Base-by-base conservation (phyloP, 2,329 filamentous ascomycete genomes). In the Celoporthe dispersa region DNA sequence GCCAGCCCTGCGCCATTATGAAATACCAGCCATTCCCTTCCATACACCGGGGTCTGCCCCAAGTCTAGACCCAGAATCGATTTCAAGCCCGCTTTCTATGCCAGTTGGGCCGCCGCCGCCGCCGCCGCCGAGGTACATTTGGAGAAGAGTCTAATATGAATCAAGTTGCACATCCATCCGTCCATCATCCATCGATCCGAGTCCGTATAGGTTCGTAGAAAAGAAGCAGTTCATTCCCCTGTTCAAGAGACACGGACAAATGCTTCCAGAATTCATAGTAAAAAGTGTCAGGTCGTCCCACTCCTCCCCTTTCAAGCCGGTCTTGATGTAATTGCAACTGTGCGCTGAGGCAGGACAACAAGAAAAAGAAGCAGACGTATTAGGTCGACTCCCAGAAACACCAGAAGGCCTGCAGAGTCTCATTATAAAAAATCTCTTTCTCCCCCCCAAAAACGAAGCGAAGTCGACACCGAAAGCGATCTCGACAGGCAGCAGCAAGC, bases 361-460 rank as follows among this genome's bases (percentile, higher is more conserved):
- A 39, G 53, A 6, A 66, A 59, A 67, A 72, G 68, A 70, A 72
- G 55, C 44, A 60, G 55, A 66, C 19, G 37, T 63, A 70, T 70
- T 70, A 70, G 37, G 41, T 68, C n/a, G 70, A 66, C 44, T 72
- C 57, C 61, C 65, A 66, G 62, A 61, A 67, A 55, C 66, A 59
- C 48, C 57, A 22, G 9, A 48, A 22, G 37, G 61, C 22, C 39
- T 60, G 61, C 25, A 60, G 57, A 66, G 59, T 60, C 68, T 68
- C 51, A 66, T 57, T 61, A 67, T 67, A n/a, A 70, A 70, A 69
- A 63, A 64, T 62, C 64, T 60, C 59, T 64, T 55, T 39, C 63
- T 60, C 64, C 11, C 37, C 37, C 37, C 62, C 59, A 65, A 68
- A 51, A 68, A 16, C 16, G 68, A 53, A 67, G 61, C 59, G 39